Evolutionary conservation across 139 green algal species (phyloP), one percentile per base, ranked within the genome.

Genomic region (Parachlorella kessleri): DNA sequence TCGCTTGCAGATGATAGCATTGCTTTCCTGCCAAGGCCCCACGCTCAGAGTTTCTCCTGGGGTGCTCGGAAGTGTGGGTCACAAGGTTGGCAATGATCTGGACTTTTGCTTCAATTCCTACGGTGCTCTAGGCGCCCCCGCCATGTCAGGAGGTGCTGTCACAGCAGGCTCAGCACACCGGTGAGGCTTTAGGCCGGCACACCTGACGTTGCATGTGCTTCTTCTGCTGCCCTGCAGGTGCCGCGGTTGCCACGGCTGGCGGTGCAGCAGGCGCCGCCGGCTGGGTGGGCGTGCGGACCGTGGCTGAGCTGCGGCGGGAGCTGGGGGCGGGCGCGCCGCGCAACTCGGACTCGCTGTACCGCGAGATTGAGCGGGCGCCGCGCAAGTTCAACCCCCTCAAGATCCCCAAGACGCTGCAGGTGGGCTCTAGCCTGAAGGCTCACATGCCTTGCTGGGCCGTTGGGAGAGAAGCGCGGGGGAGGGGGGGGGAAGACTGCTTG

Each of bases 341-440:
- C 38, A 81, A 96, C 40, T 63, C 55, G 7, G 94, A 99, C 88
- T 96, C 88, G 35, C 86, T 99, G 48, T 99, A 99, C 82, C 89
- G 88, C 40, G 83, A 79, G 0, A 93, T 99, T 30, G 94, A 98
- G 85, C 84, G 97, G 0, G 81, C 80, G 0, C 88, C 91, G 14
- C 87, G 92, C 37, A 79, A 90, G 66, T 99, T 99, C 92, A 98
- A 98, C 78, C 91, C 94, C 0, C 91, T 99, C 26, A 93, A 95
- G 70, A 83, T 99, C 5, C 95, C 96, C 9, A 91, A 91, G 66
- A 77, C 85, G 41, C 88, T 99, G 30, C 91, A 97, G 88, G 71
- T 72, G 63, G 21, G 48, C 48, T 14, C 48, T n/a, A n/a, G n/a
- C n/a, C n/a, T n/a, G n/a, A n/a, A n/a, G n/a, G n/a, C n/a, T n/a